Conservation (phyloP, 1,284 basidiomycete species). For the Sphagnurus paluster region DNA sequence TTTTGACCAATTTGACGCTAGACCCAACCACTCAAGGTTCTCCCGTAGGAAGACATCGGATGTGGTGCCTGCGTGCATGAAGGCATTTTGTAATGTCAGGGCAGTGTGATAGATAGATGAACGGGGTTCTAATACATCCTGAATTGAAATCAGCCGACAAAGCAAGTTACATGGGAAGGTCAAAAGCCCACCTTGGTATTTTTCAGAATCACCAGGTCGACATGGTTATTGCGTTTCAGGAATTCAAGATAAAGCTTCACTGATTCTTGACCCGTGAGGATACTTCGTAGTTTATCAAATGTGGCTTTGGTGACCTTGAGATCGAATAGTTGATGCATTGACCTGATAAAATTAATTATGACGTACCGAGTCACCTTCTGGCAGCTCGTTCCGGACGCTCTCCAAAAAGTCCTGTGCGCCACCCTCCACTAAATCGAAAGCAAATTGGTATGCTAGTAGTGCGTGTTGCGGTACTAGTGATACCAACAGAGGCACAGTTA, state of each 20-base stretch:
- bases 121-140: conserved; percentile 91
- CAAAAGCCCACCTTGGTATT: conserved; percentile 71
- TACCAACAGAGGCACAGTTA: conserved; percentile 72
- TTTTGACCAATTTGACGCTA: conserved; percentile 96
- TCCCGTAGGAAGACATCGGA: conserved; percentile 91
- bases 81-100: conserved; percentile 92
- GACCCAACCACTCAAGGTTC: conserved; percentile 92
- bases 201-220: conserved; percentile 88
- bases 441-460: conserved; percentile 88
- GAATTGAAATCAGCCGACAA: background rate
- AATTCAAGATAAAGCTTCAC: conserved; percentile 94
- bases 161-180: background rate
- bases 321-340: conserved; percentile 10
- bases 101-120: conserved; percentile 97
- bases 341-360: conserved; percentile 19
- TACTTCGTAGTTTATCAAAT: conserved; percentile 75
- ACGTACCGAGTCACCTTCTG: conserved; percentile 63
- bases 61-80: conserved; percentile 94
- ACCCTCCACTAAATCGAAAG: conserved; percentile 91
- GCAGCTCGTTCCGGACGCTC: conserved; percentile 62
- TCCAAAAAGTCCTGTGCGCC: conserved; percentile 91
- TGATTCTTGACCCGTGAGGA: conserved; percentile 86
- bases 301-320: conserved; percentile 56
- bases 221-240: conserved; percentile 90
- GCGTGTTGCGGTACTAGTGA: conserved; percentile 72